Percentiles rank a stretch among this genome's conserved stretches.
phyloP scores from a whole-genome alignment of 495 filamentous ascomycete species.

The Penicillium riverlandense region DNA sequence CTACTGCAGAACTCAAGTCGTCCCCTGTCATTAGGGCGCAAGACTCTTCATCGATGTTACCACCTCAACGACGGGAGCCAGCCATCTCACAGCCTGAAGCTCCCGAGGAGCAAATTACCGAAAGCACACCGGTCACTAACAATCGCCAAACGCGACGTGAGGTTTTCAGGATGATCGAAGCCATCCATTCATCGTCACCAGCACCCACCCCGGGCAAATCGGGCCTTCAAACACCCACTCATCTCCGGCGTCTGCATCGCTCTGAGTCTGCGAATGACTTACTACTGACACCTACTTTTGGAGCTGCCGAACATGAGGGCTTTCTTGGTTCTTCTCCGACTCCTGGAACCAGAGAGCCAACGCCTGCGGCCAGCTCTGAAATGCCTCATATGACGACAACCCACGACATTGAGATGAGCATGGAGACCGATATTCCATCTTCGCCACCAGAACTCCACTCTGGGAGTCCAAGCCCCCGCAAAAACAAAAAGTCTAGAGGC shows the following conservation, averaged over 20 bases:
- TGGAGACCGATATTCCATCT: slow-evolving; percentile 28
- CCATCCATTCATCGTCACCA: slow-evolving; percentile 55
- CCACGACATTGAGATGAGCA: slow-evolving; percentile 8
- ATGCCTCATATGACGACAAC: slow-evolving; percentile 5
- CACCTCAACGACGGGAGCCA: slow-evolving; percentile 9
- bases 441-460: slow-evolving; percentile 31
- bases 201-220: slow-evolving; percentile 21
- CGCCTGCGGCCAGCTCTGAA: slow-evolving; percentile 15
- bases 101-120: not conserved
- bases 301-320: slow-evolving; percentile 37
- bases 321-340: slow-evolving; percentile 81
- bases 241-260: slow-evolving; percentile 20
- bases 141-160: slow-evolving; percentile 53
- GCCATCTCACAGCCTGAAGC: not conserved
- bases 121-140: not conserved
- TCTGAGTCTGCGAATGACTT: slow-evolving; percentile 17
- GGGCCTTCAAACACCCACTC: slow-evolving; percentile 30
- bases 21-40: slow-evolving; percentile 16
- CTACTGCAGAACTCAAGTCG: slow-evolving; percentile 12
- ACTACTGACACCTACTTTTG: slow-evolving; percentile 42
- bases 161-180: slow-evolving; percentile 62
- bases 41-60: slow-evolving; percentile 1
- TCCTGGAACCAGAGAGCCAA: slow-evolving; percentile 44
- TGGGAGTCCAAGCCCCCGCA: slow-evolving; percentile 18
- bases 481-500: slow-evolving; percentile 4